A percentile compares a stretch with the other conserved stretches of the same genome.
phyloP scores from a whole-genome alignment of 208 protist genomes.

The Phytomonas francai region DNA sequence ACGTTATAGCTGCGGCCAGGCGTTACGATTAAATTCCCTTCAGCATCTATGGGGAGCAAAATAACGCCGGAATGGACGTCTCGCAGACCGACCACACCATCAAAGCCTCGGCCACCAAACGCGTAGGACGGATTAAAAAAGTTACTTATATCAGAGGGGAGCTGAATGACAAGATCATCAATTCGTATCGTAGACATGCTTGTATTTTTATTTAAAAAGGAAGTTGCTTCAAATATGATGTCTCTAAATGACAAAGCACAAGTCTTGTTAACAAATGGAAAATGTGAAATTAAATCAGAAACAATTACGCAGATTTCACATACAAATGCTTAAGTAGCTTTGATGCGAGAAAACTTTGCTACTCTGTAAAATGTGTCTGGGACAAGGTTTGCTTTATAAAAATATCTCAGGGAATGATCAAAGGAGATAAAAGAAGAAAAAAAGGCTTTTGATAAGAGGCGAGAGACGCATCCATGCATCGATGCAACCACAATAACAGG shows the following conservation, averaged over 20 bases:
- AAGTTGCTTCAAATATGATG: slow-evolving; percentile 11
- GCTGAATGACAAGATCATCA: slow-evolving; percentile 43
- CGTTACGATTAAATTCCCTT: slow-evolving; percentile 58
- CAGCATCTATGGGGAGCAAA: slow-evolving; percentile 54
- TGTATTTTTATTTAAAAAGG: slow-evolving; percentile 7
- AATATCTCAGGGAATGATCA: neutral
- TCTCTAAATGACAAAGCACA: neutral
- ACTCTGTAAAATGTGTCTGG: neutral
- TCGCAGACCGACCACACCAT: slow-evolving; percentile 32
- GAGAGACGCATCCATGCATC: neutral
- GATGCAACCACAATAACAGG: neutral
- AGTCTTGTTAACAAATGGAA: neutral
- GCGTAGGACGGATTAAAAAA: slow-evolving; percentile 64
- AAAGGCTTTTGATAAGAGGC: neutral
- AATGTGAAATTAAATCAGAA: neutral
- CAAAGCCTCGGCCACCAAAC: slow-evolving; percentile 29
- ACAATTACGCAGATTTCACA: neutral
- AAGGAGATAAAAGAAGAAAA: neutral
- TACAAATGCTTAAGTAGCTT: neutral
- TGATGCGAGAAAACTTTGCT: neutral
- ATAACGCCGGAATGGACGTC: slow-evolving; percentile 36
- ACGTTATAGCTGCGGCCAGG: slow-evolving; percentile 40
- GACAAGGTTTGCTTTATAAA: neutral
- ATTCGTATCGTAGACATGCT: slow-evolving; percentile 52
- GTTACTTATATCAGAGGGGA: slow-evolving; percentile 50